Evolutionary conservation across 2,329 filamentous ascomycete genomes (phyloP), one percentile per base, ranked within the genome.

Genomic region (Diaporthe batatas): DNA sequence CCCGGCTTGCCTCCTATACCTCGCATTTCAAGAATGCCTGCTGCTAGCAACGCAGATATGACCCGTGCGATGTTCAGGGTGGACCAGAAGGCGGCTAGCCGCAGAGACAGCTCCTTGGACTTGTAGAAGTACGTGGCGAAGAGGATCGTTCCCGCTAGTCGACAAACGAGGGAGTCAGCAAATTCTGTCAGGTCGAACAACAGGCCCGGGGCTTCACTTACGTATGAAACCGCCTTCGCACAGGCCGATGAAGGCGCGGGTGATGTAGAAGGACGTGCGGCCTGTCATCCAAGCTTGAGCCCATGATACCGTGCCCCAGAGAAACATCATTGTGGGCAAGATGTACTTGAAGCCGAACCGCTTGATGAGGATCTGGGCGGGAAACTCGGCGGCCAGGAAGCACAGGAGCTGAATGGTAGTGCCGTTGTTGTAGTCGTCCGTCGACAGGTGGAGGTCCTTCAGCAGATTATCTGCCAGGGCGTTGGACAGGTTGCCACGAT

Each of bases 61-160:
- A 86, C 81, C 71, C 82, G 65, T 76, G 83, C 75, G 79, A 83
- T 25, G 77, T 80, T 86, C 34, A 86, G 80, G 2, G 84, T 86
- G 0, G 84, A 84, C 92, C 92, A 94, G 80, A 94, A 94, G 77
- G 86, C 91, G 55, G 90, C 90, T 12, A 94, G 84, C 0, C 93
- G 88, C 42, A 89, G 86, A 0, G 92, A 91, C 0, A 94, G 82
- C 78, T 94, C 92, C 68, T 85, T 86, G 1, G 89, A 89, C 4
- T 88, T 94, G 83, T 93, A 94, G 81, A 92, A 94, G 80, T 94
- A 94, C 2, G 89, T 91, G 1, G 92, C 84, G 79, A 92, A 93
- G 1, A 92, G 83, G 65, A 92, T 89, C 14, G 87, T 88, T 75
- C 86, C 88, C 29, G 62, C 62, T 65, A 44, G 62, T 36, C 44